Evolutionary conservation across 305 asterid species (phyloP), one percentile per base, ranked within the genome.

Genomic region (Lippia alba): DNA sequence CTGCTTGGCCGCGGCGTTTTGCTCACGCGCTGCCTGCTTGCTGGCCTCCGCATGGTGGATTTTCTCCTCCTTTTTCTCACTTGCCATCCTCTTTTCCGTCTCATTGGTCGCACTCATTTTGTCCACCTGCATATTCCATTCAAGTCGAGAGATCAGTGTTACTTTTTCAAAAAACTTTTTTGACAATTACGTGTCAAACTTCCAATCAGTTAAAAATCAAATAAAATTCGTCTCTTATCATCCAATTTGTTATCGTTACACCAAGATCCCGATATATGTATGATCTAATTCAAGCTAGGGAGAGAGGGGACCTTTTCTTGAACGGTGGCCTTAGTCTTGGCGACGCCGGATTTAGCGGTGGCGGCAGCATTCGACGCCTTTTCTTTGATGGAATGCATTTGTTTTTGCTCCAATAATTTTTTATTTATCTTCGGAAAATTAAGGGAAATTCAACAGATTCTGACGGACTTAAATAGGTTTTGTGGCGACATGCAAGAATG

Each of bases 291-390:
- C 45, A 39, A 44, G 48, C 5, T 3, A 41, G 49, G 12, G 1
- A 51, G 11, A 3, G 24, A 51, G 24, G 6, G 0, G 2, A 77
- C 87, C 90, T 82, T 85, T 46, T 82, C 90, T 69, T 85, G 84
- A 9, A 82, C 55, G 36, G 67, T 57, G 63, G 90, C 90, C 70
- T 78, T 85, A 49, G 85, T 80, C 53, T 85, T 82, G 17, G 80
- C 87, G 85, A 78, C 74, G 59, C 87, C 87, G 16, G 90, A 64
- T 39, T 73, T 78, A 1, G 90, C 87, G 0, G 87, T 73, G 49
- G 87, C 87, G 9, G 82, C 85, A 12, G 67, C 70, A 24, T 82
- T 82, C 10, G 80, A 60, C 2, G 81, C 87, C 57, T 76, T 67
- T 73, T 85, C 85, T 48, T 85, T 85, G 12, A 75, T 33, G 11